A percentile compares a stretch with the other conserved stretches of the same genome.
Conservation (phyloP, 805 yeast species). For the Trichomonascus vanleenenianus region DNA sequence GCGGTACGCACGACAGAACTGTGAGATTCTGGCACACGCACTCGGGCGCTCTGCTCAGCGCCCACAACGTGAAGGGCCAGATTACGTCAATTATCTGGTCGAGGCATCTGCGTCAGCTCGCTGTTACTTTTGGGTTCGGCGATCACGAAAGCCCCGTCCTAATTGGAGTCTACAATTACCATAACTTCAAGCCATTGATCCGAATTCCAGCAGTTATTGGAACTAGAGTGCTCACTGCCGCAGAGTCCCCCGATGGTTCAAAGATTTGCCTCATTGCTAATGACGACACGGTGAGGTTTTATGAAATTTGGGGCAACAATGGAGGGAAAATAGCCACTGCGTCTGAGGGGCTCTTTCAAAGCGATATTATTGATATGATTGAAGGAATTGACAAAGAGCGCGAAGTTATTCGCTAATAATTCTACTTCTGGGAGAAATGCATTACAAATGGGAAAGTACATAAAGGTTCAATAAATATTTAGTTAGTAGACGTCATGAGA, state of each 20-base stretch:
- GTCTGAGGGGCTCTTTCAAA: conserved; percentile 5
- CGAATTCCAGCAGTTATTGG: conserved; percentile 44
- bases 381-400: conserved; percentile 13
- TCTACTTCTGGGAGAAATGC: conserved; percentile 27
- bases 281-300: conserved; percentile 71
- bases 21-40: conserved; percentile 75
- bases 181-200: conserved; percentile 42
- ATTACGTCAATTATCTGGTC: conserved; percentile 81
- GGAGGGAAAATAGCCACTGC: neutral
- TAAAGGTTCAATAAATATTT: conserved; percentile 19
- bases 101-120: conserved; percentile 48
- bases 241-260: conserved; percentile 53
- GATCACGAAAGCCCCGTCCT: conserved; percentile 43
- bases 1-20: conserved; percentile 76
- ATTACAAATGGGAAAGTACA: too few species aligned
- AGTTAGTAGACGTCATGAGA: too few species aligned
- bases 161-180: conserved; percentile 60
- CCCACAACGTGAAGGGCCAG: conserved; percentile 58
- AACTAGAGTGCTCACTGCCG: conserved; percentile 59
- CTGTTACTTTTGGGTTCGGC: conserved; percentile 79
- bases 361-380: conserved; percentile 14
- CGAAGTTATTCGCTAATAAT: conserved; percentile 8
- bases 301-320: conserved; percentile 53
- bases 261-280: conserved; percentile 67
- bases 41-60: conserved; percentile 61